phyloP scores from a whole-genome alignment of 768 basidiomycete genomes.

The Suillus variegatus region DNA sequence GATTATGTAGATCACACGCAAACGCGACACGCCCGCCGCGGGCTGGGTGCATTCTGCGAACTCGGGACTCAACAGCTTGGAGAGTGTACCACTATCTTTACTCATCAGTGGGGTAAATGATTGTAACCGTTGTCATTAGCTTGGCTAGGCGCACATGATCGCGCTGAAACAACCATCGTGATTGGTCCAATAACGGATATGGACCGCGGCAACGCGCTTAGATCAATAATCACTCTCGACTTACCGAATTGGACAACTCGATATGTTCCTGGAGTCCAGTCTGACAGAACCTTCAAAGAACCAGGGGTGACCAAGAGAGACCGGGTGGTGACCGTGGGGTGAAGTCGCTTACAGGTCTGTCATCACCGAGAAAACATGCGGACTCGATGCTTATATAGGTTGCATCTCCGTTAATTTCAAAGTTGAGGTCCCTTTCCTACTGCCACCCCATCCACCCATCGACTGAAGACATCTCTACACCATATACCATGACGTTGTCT shows the following conservation, averaged over 20 bases:
- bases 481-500: background rate
- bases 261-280: background rate
- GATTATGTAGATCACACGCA: no score
- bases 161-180: background rate
- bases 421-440: background rate
- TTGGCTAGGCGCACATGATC: background rate
- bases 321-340: background rate
- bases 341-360: no score
- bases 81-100: no score
- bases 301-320: no score
- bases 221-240: background rate
- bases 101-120: no score
- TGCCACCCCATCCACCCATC: background rate
- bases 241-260: background rate
- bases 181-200: background rate
- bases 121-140: background rate
- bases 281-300: background rate
- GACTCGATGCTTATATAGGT: background rate
- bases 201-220: background rate
- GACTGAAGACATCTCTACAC: background rate
- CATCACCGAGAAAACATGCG: background rate
- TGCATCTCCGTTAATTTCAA: background rate
- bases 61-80: no score
- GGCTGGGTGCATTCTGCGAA: background rate
- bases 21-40: no score